Conservation (phyloP, 2,329 filamentous ascomycete genomes). For the Fusarium armeniacum region DNA sequence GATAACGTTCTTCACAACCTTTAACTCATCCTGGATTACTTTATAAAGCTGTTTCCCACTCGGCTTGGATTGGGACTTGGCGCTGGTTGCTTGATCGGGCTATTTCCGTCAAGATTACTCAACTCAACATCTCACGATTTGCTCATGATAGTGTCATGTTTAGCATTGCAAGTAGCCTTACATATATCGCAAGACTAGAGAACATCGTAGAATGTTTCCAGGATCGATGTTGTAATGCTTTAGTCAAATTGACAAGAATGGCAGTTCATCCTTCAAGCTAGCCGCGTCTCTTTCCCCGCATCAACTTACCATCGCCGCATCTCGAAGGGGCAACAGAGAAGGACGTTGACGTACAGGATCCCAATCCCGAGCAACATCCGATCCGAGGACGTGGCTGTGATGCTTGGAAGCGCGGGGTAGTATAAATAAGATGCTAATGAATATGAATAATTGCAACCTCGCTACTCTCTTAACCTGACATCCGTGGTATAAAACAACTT, state of each 20-base stretch:
- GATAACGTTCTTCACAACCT: neutral
- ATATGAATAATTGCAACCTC: neutral
- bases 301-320: slow-evolving; percentile 27
- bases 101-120: slow-evolving; percentile 1
- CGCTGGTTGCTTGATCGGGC: neutral
- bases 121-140: neutral
- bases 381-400: slow-evolving; percentile 16
- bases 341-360: slow-evolving; percentile 13
- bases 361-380: slow-evolving; percentile 33
- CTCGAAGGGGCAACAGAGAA: slow-evolving; percentile 28
- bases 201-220: neutral
- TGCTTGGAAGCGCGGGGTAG: slow-evolving; percentile 27
- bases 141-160: neutral
- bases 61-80: neutral
- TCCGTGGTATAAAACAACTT: neutral
- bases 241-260: slow-evolving; percentile 16
- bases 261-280: slow-evolving; percentile 11
- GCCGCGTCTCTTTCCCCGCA: slow-evolving; percentile 28
- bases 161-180: too few relatives aligned
- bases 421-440: slow-evolving; percentile 13
- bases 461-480: neutral
- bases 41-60: neutral
- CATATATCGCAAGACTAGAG: neutral
- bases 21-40: too few relatives aligned
- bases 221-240: neutral